Conservation (phyloP, 2,329 filamentous ascomycete genomes). For the Venturia oleaginea region DNA sequence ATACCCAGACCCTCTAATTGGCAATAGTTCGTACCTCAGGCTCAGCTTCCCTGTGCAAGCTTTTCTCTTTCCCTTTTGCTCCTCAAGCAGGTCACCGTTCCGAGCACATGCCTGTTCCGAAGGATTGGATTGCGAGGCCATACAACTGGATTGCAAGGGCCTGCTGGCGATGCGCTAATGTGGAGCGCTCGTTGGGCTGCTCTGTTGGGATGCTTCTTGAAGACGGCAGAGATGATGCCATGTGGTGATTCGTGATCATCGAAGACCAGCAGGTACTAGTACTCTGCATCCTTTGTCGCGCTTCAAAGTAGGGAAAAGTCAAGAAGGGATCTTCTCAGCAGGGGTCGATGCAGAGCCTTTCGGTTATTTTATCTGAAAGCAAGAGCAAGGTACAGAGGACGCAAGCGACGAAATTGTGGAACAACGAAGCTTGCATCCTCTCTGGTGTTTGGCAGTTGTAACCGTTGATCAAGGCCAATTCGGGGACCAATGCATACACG, state of each 20-base stretch:
- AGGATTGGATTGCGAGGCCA: not conserved
- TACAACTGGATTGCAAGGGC: not conserved
- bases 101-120: not conserved
- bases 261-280: not conserved
- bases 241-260: not conserved
- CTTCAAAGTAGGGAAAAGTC: not conserved
- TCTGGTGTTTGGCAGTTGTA: too few relatives aligned
- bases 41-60: too few relatives aligned
- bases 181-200: not conserved
- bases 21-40: not conserved
- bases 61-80: not conserved
- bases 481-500: too few relatives aligned
- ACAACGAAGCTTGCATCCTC: not conserved
- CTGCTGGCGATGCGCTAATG: not conserved
- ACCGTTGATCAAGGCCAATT: too few relatives aligned
- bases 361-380: not conserved
- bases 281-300: not conserved
- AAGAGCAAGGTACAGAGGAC: not conserved
- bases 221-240: not conserved
- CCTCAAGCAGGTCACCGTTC: not conserved
- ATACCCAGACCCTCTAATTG: not conserved
- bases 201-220: not conserved
- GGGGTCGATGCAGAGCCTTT: not conserved
- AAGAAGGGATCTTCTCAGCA: not conserved
- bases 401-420: not conserved